Evolutionary conservation across 805 yeast genomes (phyloP), one percentile per base, ranked within the genome.

Genomic region (Wickerhamomyces bovis): DNA sequence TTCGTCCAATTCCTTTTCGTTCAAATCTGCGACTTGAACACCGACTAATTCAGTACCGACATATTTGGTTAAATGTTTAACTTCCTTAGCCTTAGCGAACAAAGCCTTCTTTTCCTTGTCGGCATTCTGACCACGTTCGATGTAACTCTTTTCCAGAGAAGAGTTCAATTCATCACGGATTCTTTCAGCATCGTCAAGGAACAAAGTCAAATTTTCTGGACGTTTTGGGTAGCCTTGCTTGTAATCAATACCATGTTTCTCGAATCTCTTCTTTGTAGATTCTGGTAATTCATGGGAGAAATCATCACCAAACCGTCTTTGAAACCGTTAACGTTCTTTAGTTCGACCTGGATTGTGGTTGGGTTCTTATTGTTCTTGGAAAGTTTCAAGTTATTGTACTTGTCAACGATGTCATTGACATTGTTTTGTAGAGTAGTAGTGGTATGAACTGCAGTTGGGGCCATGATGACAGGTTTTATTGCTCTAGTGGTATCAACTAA

Each of bases 1-100:
- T 57, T 75, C 77, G 55, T 75, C 77, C 44, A 59, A 64, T 55
- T 75, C 78, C 53, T 65, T 49, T 46, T 73, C 71, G 36, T 60
- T 67, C 47, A 75, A 58, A 28, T 72, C 73, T 5, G 62, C 58
- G 36, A 75, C 58, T 55, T 75, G 76, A 38, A 75, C 57, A 16
- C 78, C 79, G 40, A 69, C 66, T 46, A 75, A 65, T 50, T 74
- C 79, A 15, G 79, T 75, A 43, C 80, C 80, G 53, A 75, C 58
- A 52, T 71, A 68, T 46, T 69, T 70, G 44, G 78, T 70, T 49
- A 75, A 60, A 47, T 75, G 50, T 39, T 53, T 68, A 21, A 75
- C 75, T 47, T 69, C 68, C 54, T 60, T 67, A 38, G 65, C 72
- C 52, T 72, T 72, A 9, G 70, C 64, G 42, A 69, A 62, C 18